Evolutionary conservation across 2,329 filamentous ascomycete genomes (phyloP), one percentile per base, ranked within the genome.

Genomic region (Ilyonectria destructans): DNA sequence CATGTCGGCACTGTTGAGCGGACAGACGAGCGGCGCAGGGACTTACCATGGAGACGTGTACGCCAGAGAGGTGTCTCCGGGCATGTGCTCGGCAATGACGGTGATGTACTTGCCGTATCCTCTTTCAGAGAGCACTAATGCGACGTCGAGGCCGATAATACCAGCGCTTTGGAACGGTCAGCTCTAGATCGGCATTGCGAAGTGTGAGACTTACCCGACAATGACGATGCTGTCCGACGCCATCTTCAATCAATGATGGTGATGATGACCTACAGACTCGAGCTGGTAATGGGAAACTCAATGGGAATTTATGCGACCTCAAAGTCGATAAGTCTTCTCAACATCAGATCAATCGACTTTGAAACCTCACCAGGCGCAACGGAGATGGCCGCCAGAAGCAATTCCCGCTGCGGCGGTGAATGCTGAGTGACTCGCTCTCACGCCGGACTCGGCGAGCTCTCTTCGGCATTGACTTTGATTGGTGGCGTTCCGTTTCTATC

Each of bases 141-240:
- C 81, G 1, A 82, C 80, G 55, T 83, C 78, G 6, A 83, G 77
- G 59, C 81, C 81, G 46, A 82, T 81, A 59, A 83, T 80, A 54
- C 81, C 82, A 1, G 80, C 81, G 6, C 81, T 81, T 33, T 35
- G 7, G 48, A 15, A 56, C 12, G 13, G 33, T 56, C 52, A 43
- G 12, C 6, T 19, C 17, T 26, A 4, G 19, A 33, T 29, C 3
- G 15, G 4, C 6, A 37, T 26, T 10, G 2, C 29, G 21, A 46
- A 9, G 19, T 48, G 29, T 23, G 15, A 13, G 2, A 19, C 59
- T 37, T 48, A 63, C 61, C 61, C 61, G 33, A 63, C 54, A 23
- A 63, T 58, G 31, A 58, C 45, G 26, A 63, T 63, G 33, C 54
- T 58, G 19, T 58, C 54, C 13, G 23, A 17, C 15, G 23, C 46